Conservation (phyloP, 805 yeast species). For the Candida coleopterorum region DNA sequence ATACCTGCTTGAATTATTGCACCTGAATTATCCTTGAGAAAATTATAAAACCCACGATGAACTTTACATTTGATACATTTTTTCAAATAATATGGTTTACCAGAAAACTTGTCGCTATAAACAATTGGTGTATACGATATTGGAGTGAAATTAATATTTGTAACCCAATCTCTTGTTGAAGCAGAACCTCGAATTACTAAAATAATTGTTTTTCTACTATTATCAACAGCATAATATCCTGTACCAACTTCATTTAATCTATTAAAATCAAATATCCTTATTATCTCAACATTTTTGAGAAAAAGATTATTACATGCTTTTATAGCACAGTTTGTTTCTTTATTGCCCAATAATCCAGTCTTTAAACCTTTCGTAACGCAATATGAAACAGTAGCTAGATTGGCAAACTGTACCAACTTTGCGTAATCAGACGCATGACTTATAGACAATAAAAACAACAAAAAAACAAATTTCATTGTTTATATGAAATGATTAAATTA, state of each 20-base stretch:
- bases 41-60: constrained; percentile 60
- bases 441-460: constrained; percentile 1
- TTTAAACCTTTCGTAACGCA: constrained; percentile 29
- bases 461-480: constrained; percentile 2
- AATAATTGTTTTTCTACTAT: constrained; percentile 35
- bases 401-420: constrained; percentile 27
- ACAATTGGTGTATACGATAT: constrained; percentile 41
- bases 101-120: constrained; percentile 9
- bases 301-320: constrained; percentile 18
- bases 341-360: constrained; percentile 19
- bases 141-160: constrained; percentile 50
- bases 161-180: constrained; percentile 55
- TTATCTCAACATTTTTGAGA: constrained; percentile 28
- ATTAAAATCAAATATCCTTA: constrained; percentile 37
- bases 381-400: constrained; percentile 33
- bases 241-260: constrained; percentile 45
- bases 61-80: constrained; percentile 50
- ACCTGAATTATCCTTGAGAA: constrained; percentile 38
- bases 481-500: not conserved
- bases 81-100: constrained; percentile 1
- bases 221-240: constrained; percentile 52
- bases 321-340: constrained; percentile 20
- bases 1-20: constrained; percentile 33
- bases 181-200: constrained; percentile 63
- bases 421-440: constrained; percentile 13